Conservation (phyloP, 2,329 filamentous ascomycete species). For the Arthrobotrys pseudoclavata region DNA sequence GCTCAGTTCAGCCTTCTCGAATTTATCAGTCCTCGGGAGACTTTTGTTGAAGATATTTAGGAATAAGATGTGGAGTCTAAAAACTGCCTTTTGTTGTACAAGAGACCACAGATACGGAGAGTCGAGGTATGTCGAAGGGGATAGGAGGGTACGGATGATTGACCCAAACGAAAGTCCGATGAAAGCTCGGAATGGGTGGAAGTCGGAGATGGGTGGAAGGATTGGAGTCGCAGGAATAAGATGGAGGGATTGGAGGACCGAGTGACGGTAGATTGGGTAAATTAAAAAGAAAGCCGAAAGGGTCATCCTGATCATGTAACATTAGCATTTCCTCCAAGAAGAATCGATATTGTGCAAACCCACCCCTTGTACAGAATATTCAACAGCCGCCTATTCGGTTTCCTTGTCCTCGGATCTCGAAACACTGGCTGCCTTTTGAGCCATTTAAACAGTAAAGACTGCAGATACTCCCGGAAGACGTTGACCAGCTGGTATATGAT, state of each 20-base stretch:
- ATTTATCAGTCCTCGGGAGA: conserved; percentile 55
- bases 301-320: conserved; percentile 60
- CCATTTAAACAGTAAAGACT: conserved; percentile 61
- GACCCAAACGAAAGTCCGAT: conserved; percentile 55
- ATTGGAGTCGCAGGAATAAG: conserved; percentile 62
- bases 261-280: conserved; percentile 63
- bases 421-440: conserved; percentile 61
- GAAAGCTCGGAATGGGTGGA: conserved; percentile 61
- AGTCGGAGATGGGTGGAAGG: conserved; percentile 61
- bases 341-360: background rate
- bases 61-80: conserved; percentile 55
- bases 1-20: conserved; percentile 47
- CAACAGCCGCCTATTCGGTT: conserved; percentile 60
- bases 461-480: conserved; percentile 62
- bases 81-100: conserved; percentile 54
- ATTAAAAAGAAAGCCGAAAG: conserved; percentile 62
- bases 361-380: conserved; percentile 59
- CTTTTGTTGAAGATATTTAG: conserved; percentile 56
- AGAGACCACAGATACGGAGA: conserved; percentile 58
- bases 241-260: conserved; percentile 63
- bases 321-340: conserved; percentile 4
- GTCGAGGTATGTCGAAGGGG: conserved; percentile 57
- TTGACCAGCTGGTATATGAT: conserved; percentile 62
- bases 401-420: conserved; percentile 60
- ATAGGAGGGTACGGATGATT: conserved; percentile 53